Evolutionary conservation across 768 basidiomycete species (phyloP).

Genomic region (Exsudoporus frostii): DNA sequence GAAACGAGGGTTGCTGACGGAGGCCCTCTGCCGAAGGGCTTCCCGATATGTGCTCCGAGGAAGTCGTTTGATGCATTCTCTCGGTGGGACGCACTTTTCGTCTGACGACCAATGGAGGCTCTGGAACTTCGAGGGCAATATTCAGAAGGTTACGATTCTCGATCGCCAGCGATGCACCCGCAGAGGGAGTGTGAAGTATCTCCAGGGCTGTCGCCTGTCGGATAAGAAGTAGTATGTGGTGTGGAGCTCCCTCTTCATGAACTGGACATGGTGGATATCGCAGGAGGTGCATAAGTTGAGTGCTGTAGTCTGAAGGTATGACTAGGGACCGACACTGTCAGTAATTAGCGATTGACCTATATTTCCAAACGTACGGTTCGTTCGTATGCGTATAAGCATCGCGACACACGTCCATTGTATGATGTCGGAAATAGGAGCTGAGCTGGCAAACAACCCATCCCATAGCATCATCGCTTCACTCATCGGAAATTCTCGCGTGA

Average conservation of each 20-base stretch:
- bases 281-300: conserved; percentile 77
- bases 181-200: conserved; percentile 67
- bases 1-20: conserved; percentile 41
- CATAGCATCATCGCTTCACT: conserved; percentile 82
- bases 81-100: conserved; percentile 35
- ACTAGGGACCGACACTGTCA: conserved; percentile 46
- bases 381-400: conserved; percentile 93
- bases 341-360: neutral
- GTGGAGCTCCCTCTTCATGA: conserved; percentile 38
- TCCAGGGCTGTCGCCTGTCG: conserved; percentile 81
- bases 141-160: conserved; percentile 81
- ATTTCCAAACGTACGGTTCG: conserved; percentile 60
- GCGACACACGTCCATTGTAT: conserved; percentile 88
- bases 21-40: conserved; percentile 28
- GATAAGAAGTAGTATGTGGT: conserved; percentile 68
- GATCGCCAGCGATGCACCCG: conserved; percentile 72
- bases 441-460: conserved; percentile 93
- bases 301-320: conserved; percentile 82
- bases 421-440: conserved; percentile 65
- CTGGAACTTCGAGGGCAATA: conserved; percentile 66
- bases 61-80: conserved; percentile 28
- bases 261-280: conserved; percentile 65
- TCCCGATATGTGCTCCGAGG: conserved; percentile 18
- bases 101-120: conserved; percentile 37
- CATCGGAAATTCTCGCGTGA: conserved; percentile 89